Evolutionary conservation across 2,329 filamentous ascomycete genomes (phyloP).

Genomic region (Drechmeria coniospora): DNA sequence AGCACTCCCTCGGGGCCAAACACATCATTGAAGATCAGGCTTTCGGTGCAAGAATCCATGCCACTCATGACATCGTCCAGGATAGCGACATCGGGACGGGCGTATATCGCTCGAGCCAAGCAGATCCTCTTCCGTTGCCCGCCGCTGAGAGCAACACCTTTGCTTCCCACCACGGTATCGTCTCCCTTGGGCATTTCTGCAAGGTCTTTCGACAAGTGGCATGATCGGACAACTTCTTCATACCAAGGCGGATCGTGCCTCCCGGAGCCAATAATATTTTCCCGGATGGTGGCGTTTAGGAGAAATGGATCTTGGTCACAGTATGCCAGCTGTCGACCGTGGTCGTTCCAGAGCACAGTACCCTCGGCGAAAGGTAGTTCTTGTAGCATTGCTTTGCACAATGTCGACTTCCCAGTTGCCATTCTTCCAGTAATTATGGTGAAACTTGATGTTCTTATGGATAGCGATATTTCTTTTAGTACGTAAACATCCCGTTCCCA

Average conservation of each 20-base stretch:
- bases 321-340: constrained; percentile 8
- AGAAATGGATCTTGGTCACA: neutral
- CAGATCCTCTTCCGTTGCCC: neutral
- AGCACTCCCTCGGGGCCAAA: neutral
- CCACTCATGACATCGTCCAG: neutral
- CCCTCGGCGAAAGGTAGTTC: constrained; percentile 10
- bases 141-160: constrained; percentile 10
- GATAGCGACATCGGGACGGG: neutral
- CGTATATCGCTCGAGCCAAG: neutral
- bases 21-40: neutral
- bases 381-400: constrained; percentile 19
- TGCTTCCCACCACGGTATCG: constrained; percentile 21
- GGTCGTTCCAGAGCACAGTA: constrained; percentile 3
- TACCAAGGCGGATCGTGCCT: neutral
- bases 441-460: constrained; percentile 6
- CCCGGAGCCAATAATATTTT: neutral
- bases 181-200: neutral
- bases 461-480: constrained; percentile 7
- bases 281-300: neutral
- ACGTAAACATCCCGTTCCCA: constrained; percentile 12
- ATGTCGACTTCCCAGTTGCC: constrained; percentile 19
- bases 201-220: neutral
- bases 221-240: neutral
- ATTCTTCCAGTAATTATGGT: constrained; percentile 23
- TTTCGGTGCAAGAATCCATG: neutral